These are phyloP conservation scores for Epichloe sp. DNA, from an alignment of 2,329 filamentous ascomycete species.

Conservation along the genomic window DNA sequence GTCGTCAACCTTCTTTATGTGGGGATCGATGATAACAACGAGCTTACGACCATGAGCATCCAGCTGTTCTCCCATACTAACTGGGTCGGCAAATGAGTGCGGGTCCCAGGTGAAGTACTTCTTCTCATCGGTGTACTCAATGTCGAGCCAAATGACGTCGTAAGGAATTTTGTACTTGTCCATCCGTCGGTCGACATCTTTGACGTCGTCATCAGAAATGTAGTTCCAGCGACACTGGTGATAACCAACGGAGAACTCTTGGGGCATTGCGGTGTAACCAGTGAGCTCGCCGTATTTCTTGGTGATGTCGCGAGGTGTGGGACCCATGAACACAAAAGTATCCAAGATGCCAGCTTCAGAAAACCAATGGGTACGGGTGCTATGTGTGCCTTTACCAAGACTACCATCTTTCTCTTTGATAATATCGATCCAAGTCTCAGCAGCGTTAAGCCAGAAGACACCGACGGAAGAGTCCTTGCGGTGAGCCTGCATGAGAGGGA, in stretches of 20 bases:
- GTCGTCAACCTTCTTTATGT: constrained; percentile 82
- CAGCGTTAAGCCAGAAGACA: constrained; percentile 93
- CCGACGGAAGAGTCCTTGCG: constrained; percentile 86
- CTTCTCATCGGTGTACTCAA: constrained; percentile 93
- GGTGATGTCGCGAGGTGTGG: constrained; percentile 69
- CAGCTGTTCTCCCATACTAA: constrained; percentile 77
- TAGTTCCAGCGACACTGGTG: constrained; percentile 99
- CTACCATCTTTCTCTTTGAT: constrained; percentile 62
- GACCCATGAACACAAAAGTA: constrained; percentile 87
- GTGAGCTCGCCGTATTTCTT: constrained; percentile 81
- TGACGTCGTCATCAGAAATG: constrained; percentile 90
- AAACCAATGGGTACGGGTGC: constrained; percentile 91
- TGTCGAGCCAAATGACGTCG: constrained; percentile 97
- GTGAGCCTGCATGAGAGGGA: constrained; percentile 96
- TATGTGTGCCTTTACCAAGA: constrained; percentile 54
- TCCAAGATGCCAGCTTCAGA: constrained; percentile 85
- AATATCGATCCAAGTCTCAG: constrained; percentile 96
- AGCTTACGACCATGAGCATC: constrained; percentile 78
- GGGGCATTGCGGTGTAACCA: constrained; percentile 79
- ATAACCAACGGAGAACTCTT: constrained; percentile 84
- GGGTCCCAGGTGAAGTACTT: constrained; percentile 98
- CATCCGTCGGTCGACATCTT: constrained; percentile 91
- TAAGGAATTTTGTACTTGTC: constrained; percentile 93
- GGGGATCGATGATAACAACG: constrained; percentile 89
- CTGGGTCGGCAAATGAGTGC: constrained; percentile 74